Base-by-base conservation (phyloP, 192 early-diverging fungal species). In the Dissophora globulifera region DNA sequence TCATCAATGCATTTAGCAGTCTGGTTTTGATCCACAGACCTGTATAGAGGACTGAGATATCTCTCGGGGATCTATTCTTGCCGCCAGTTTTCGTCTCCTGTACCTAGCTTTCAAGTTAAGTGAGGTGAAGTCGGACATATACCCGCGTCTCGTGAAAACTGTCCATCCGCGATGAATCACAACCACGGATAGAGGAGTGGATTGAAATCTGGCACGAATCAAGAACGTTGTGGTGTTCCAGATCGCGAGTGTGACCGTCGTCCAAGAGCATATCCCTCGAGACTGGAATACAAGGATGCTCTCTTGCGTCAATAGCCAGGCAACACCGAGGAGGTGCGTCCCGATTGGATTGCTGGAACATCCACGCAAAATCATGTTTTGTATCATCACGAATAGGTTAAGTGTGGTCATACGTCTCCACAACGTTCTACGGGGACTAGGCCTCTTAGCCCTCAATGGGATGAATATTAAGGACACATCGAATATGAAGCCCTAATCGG, bases 271-370 rank as follows among this genome's bases (percentile, higher is more conserved):
- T 3, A 47, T 67, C 13, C 64, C 64, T 1, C n/a, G n/a, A n/a
- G 64, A 23, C 1, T 67, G 64, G 64, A 50, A 41, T 20, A 57
- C 29, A 19, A 55, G 64, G n/a, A 12, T 67, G 9, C 25, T 67
- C 6, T 67, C 56, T 26, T 67, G 64, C 35, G 58, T 67, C n/a
- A 30, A 11, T 67, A 55, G 64, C 50, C 64, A 32, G 64, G 64
- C 0, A 67, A 29, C 1, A 16, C 58, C 19, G 13, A 31, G 2
- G 64, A 67, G 5, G 53, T 67, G 2, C 30, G 64, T 0, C 64
- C n/a, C 64, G 0, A 57, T 67, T 4, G 46, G 54, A 3, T 29
- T 67, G 5, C 25, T 67, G 9, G 64, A 67, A 26, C 64, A 67
- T 30, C 54, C 26, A 5, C 11, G 64, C 16, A 67, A 67, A 35